A percentile compares a stretch with the other conserved stretches of the same genome.
Evolutionary conservation across 129 eudicot species (phyloP).

Genomic region (Flaveria robusta): DNA sequence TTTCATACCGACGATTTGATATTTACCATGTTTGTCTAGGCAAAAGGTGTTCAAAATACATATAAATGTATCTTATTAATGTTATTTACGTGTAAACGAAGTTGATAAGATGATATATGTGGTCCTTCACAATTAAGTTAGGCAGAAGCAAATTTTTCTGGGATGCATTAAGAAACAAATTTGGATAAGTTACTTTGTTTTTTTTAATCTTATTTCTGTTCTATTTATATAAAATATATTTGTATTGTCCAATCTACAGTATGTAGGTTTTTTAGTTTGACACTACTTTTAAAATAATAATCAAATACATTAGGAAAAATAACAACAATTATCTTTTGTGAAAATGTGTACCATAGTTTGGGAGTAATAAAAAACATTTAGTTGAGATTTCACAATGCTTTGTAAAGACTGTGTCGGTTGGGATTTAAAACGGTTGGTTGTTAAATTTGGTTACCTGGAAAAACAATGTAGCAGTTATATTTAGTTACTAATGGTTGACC

Average conservation of each 20-base stretch:
- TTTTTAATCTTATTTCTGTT: not conserved
- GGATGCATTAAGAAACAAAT: not conserved
- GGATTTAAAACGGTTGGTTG: too few relatives aligned
- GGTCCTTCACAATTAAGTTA: conserved; percentile 29
- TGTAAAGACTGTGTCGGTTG: too few relatives aligned
- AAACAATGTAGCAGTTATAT: too few relatives aligned
- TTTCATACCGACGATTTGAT: conserved; percentile 14
- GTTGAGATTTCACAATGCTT: too few relatives aligned
- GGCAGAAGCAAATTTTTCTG: too few relatives aligned
- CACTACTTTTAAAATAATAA: too few relatives aligned
- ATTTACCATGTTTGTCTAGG: conserved; percentile 25
- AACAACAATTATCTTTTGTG: too few relatives aligned
- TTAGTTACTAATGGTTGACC: too few relatives aligned
- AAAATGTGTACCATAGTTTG: too few relatives aligned
- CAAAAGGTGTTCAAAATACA: conserved; percentile 24
- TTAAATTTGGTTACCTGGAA: too few relatives aligned
- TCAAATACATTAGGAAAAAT: too few relatives aligned
- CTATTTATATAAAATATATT: not conserved
- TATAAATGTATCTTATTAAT: conserved; percentile 19
- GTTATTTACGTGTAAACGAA: not conserved
- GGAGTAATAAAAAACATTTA: too few relatives aligned
- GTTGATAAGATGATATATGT: conserved; percentile 23
- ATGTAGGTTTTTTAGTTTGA: not conserved
- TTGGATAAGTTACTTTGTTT: not conserved
- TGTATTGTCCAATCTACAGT: not conserved